Evolutionary conservation across 179 eudicot genomes (phyloP).

Genomic region (Nepenthes alata): DNA sequence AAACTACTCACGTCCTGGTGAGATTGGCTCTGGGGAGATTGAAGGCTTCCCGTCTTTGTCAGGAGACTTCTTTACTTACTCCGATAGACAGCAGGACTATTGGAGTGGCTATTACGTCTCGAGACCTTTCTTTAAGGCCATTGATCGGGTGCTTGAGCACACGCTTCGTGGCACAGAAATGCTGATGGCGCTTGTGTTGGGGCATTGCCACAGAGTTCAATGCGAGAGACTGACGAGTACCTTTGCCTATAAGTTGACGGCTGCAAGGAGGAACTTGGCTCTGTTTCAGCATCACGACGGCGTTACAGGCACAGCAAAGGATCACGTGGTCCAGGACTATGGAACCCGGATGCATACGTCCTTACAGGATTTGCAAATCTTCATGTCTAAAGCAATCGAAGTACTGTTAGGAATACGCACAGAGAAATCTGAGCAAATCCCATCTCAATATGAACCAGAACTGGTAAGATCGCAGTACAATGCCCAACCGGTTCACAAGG

Average conservation of each 20-base stretch:
- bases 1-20: constrained; percentile 73
- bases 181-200: constrained; percentile 69
- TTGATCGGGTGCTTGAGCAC: constrained; percentile 92
- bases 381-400: constrained; percentile 94
- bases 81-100: constrained; percentile 88
- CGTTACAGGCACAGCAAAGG: constrained; percentile 96
- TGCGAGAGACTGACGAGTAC: constrained; percentile 78
- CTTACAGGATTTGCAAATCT: constrained; percentile 76
- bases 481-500: constrained; percentile 61
- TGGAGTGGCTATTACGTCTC: constrained; percentile 99
- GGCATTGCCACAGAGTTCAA: constrained; percentile 63
- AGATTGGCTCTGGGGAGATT: constrained; percentile 75
- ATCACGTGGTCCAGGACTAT: constrained; percentile 90
- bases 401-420: constrained; percentile 65
- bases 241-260: constrained; percentile 70
- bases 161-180: constrained; percentile 85
- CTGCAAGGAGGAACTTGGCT: constrained; percentile 94
- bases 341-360: constrained; percentile 93
- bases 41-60: constrained; percentile 90
- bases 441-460: constrained; percentile 75
- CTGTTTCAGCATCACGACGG: constrained; percentile 99
- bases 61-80: constrained; percentile 94
- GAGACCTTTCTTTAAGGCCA: constrained; percentile 93
- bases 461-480: constrained; percentile 53
- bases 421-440: constrained; percentile 67